Base-by-base conservation (phyloP, 176 grass and related monocot genomes). In the Leersia perrieri region DNA sequence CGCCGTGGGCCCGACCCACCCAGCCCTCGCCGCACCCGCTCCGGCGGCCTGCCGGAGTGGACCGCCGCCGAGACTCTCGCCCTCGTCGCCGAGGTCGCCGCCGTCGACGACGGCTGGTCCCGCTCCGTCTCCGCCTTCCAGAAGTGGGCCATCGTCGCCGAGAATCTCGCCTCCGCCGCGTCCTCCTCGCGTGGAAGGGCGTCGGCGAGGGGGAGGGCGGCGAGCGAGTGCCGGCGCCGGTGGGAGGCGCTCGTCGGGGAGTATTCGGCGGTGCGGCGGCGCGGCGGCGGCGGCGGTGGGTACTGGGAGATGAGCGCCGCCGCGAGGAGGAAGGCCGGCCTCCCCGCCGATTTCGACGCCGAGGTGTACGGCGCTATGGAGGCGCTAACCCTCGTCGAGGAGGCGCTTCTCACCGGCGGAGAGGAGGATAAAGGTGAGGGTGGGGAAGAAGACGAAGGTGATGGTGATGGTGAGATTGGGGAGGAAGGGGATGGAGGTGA, bases 91-190 rank as follows among this genome's bases (percentile, higher is more conserved):
- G 72, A 84, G 63, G 87, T 89, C 32, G 87, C 87, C 38, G 83
- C 94, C 72, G 90, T 94, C 27, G 87, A 90, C 55, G 96, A 98
- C 81, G 87, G 84, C 35, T 98, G 90, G 96, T 68, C 90, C 32
- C 88, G 80, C 82, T 86, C 88, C 64, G 82, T 98, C 27, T 98
- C 96, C 44, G 91, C 90, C 12, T 98, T 89, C 81, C 96, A 98
- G 90, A 98, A 95, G 74, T 95, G 96, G 96, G 86, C 88, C 84
- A 93, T 98, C 70, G 87, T 98, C 18, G 73, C 96, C 22, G 96
- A 93, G 51, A 95, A 95, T 72, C 84, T 94, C 82, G 81, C 77
- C 13, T 87, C 87, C 26, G 70, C 79, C 57, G 87, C 78, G 3
- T 51, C 87, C 70, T 34, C 36, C 1, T 25, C 68, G 45, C 42